Evolutionary conservation across 169 alveolate species (phyloP), one percentile per base, ranked within the genome.

Genomic region (Miamiensis avidus): DNA sequence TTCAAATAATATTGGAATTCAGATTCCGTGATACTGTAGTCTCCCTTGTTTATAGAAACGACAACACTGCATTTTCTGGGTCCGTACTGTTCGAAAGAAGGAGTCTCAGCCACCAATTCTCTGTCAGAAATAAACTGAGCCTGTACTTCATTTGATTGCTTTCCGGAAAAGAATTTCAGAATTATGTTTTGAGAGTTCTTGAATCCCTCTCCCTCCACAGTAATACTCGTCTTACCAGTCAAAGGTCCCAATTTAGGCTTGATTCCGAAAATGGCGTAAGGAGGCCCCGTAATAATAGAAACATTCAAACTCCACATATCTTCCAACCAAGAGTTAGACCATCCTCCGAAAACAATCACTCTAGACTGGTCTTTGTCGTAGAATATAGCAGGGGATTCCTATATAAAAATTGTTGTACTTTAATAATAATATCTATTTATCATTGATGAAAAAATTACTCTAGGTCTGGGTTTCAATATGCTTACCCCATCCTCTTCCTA

Each of bases 281-380:
- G 97, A 69, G 99, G 99, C 77, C 99, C 99, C 25, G 97, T 99
- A 74, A 98, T 96, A 73, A 98, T 94, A 31, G 95, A 81, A 49
- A 98, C 99, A 94, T 96, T 96, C 30, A 97, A 89, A 64, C 97
- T 92, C 93, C 96, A 95, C 73, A 95, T 89, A 86, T 97, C 99
- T 73, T 94, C 97, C 75, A 96, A 94, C 99, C 99, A 98, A 82
- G 97, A 96, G 84, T 96, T 96, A 88, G 95, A 95, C 98, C 99
- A 98, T 26, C 99, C 99, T 33, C 99, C 99, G 85, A 96, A 97
- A 72, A 98, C 85, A 34, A 98, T 78, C 79, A 97, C 82, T 83
- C 97, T 93, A 34, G 97, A 89, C 76, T 94, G 96, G 79, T 95
- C 96, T 74, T 93, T 93, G 76, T 97, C 98, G 88, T 97, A 98